A percentile compares a stretch with the other conserved stretches of the same genome.
These are phyloP conservation scores for Cardamine resedifolia DNA, from an alignment of 345 rosid genomes.

Conservation along the genomic window DNA sequence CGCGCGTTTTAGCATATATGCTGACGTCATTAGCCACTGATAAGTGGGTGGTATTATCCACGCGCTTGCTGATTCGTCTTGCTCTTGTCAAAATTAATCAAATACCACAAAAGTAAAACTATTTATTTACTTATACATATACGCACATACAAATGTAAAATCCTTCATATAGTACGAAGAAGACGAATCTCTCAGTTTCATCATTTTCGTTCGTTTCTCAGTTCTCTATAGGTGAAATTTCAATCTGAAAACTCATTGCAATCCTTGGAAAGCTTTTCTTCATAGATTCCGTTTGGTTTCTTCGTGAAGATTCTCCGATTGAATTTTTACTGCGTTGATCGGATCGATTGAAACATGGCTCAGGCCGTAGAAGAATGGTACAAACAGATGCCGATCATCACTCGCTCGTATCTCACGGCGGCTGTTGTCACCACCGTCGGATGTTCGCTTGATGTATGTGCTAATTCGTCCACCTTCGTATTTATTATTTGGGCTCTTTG, in stretches of 20 bases:
- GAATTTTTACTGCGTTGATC: conserved; percentile 6
- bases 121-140: not conserved
- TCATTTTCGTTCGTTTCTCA: conserved; percentile 1
- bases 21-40: not conserved
- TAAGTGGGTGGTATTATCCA: not conserved
- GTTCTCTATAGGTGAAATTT: not conserved
- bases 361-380: conserved; percentile 99
- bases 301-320: not conserved
- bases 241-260: conserved; percentile 5
- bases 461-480: not conserved
- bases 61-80: conserved; percentile 11
- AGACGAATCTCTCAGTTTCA: conserved; percentile 15
- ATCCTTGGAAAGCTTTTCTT: not conserved
- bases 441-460: conserved; percentile 85
- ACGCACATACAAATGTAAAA: not conserved
- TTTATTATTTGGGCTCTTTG: not conserved
- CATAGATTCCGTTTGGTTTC: not conserved
- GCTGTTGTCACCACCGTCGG: conserved; percentile 90
- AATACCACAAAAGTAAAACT: not conserved
- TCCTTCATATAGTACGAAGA: not conserved
- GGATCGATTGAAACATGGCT: conserved; percentile 56
- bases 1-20: not conserved
- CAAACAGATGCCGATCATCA: conserved; percentile 96
- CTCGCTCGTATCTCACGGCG: conserved; percentile 97
- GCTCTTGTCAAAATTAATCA: not conserved